Conservation (phyloP, 164 flowering plant species). For the Chloranthus sessilifolius region DNA sequence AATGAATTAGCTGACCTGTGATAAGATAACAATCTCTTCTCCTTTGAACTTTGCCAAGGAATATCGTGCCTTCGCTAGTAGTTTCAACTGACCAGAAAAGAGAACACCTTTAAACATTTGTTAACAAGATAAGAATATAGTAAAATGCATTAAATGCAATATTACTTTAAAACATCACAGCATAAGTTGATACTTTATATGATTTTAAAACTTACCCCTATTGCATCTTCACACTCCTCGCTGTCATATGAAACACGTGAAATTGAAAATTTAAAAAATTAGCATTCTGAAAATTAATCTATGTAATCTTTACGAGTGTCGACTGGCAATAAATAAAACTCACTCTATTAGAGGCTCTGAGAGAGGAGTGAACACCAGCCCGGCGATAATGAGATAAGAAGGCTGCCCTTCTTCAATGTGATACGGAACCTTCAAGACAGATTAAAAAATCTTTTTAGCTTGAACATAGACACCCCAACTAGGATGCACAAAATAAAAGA, state of each 20-base stretch:
- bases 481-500: neutral
- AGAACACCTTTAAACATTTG: neutral
- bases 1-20: conserved; percentile 55
- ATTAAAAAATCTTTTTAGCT: conserved; percentile 15
- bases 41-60: conserved; percentile 85
- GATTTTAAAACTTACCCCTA: conserved; percentile 58
- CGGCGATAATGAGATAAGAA: conserved; percentile 85
- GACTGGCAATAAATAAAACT: conserved; percentile 12
- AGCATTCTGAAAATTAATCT: neutral
- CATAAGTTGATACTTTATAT: neutral
- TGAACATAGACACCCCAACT: neutral
- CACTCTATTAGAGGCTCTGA: conserved; percentile 99
- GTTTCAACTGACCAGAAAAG: conserved; percentile 55
- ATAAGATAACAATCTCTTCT: conserved; percentile 84
- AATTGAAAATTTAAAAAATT: neutral
- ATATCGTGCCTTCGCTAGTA: conserved; percentile 82
- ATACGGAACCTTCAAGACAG: conserved; percentile 65
- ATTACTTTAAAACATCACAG: too few species aligned
- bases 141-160: neutral
- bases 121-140: neutral
- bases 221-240: conserved; percentile 81
- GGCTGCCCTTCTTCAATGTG: conserved; percentile 91
- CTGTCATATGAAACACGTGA: conserved; percentile 33
- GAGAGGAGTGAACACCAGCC: conserved; percentile 95
- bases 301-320: neutral